Conservation (phyloP, 176 grass and related monocot species). For the Stipa capillata region DNA sequence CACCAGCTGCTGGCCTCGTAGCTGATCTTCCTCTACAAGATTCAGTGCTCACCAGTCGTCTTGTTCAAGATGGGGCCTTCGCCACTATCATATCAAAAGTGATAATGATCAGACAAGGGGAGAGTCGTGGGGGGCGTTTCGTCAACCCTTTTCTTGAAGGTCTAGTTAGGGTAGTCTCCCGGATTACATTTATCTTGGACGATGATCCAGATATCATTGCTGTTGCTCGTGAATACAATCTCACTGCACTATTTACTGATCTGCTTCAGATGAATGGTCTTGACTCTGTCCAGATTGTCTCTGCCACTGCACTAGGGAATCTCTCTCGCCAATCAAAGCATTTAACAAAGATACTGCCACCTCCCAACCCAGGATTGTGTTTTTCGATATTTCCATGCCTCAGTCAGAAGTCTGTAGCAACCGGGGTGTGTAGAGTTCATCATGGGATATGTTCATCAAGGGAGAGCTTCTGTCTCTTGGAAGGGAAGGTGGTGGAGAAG, state of each 20-base stretch:
- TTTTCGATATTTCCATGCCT: constrained; percentile 72
- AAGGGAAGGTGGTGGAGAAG: constrained; percentile 90
- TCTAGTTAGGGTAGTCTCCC: constrained; percentile 63
- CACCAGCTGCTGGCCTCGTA: constrained; percentile 75
- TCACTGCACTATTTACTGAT: constrained; percentile 74
- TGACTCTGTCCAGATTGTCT: constrained; percentile 71
- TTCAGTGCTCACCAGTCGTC: constrained; percentile 57
- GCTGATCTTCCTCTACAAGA: constrained; percentile 75
- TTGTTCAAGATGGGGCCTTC: constrained; percentile 83
- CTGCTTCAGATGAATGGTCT: constrained; percentile 93
- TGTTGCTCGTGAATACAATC: constrained; percentile 68
- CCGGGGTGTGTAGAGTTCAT: constrained; percentile 67
- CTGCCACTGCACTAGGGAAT: constrained; percentile 62
- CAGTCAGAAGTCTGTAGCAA: constrained; percentile 43
- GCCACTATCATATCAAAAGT: constrained; percentile 60
- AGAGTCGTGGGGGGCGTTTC: constrained; percentile 74
- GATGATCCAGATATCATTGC: constrained; percentile 46
- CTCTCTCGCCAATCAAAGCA: constrained; percentile 75
- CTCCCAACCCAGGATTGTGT: constrained; percentile 50
- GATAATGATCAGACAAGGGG: constrained; percentile 59
- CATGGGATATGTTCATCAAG: constrained; percentile 68
- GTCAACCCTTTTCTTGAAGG: constrained; percentile 86
- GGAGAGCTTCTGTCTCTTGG: constrained; percentile 88
- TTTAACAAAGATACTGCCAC: constrained; percentile 53
- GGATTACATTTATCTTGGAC: constrained; percentile 74